These are phyloP conservation scores for Tetrapisispora phaffii DNA, from an alignment of 805 yeast genomes.

Conservation along the genomic window DNA sequence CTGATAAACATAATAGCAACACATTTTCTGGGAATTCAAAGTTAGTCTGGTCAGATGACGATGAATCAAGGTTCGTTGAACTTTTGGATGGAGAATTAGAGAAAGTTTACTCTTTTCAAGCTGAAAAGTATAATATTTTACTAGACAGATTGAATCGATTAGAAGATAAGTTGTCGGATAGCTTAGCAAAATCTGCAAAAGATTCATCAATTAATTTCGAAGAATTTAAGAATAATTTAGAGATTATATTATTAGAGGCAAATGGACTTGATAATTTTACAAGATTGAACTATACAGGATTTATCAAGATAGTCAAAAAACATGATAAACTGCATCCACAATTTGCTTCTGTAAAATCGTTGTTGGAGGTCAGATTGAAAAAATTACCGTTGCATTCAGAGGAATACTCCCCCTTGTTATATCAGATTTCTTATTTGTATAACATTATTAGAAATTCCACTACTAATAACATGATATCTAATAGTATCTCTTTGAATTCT, in stretches of 20 bases:
- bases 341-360: slow-evolving; percentile 76
- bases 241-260: slow-evolving; percentile 61
- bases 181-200: slow-evolving; percentile 23
- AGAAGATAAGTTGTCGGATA: slow-evolving; percentile 47
- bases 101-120: slow-evolving; percentile 67
- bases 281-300: slow-evolving; percentile 88
- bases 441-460: slow-evolving; percentile 64
- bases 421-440: slow-evolving; percentile 72
- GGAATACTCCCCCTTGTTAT: slow-evolving; percentile 85
- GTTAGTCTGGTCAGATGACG: slow-evolving; percentile 54
- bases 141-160: slow-evolving; percentile 52
- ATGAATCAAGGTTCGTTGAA: slow-evolving; percentile 59
- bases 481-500: slow-evolving; percentile 30
- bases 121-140: slow-evolving; percentile 55
- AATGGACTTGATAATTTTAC: slow-evolving; percentile 85
- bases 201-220: slow-evolving; percentile 44
- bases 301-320: slow-evolving; percentile 87
- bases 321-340: slow-evolving; percentile 85
- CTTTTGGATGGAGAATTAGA: slow-evolving; percentile 61
- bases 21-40: not conserved
- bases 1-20: slow-evolving; percentile 4
- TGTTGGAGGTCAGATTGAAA: slow-evolving; percentile 78
- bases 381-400: slow-evolving; percentile 88
- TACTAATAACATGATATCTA: slow-evolving; percentile 24
- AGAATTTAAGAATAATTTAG: slow-evolving; percentile 57